Evolutionary conservation across 2,329 filamentous ascomycete genomes (phyloP).

Genomic region (Colletotrichum sp.): DNA sequence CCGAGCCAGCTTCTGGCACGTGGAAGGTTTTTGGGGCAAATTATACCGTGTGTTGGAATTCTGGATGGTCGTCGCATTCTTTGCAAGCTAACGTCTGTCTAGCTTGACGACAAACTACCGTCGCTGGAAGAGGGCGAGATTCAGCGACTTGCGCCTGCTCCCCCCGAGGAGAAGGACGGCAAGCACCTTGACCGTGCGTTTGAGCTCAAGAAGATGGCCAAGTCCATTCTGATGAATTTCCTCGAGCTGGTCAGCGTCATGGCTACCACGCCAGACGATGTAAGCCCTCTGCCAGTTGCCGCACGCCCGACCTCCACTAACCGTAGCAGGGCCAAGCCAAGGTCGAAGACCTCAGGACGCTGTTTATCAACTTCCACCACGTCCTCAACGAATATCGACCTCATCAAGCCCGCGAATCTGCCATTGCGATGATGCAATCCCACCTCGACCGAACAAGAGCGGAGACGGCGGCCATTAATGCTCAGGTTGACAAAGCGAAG

Average conservation of each 20-base stretch:
- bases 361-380: conserved; percentile 92
- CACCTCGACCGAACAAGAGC: conserved; percentile 74
- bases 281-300: conserved; percentile 29
- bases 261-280: conserved; percentile 65
- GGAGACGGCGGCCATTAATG: conserved; percentile 74
- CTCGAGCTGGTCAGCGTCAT: conserved; percentile 81
- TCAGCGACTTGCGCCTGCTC: conserved; percentile 45
- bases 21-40: conserved; percentile 78
- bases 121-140: conserved; percentile 75
- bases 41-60: conserved; percentile 53
- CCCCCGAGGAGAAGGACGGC: conserved; percentile 50
- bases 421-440: conserved; percentile 88
- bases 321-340: conserved; percentile 66
- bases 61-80: rapidly evolving
- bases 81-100: background rate
- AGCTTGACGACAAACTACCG: conserved; percentile 67
- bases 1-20: conserved; percentile 71
- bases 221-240: conserved; percentile 87
- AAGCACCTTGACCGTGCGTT: conserved; percentile 68
- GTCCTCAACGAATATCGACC: conserved; percentile 93
- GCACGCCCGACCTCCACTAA: background rate
- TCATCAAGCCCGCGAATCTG: conserved; percentile 87
- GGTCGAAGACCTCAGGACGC: conserved; percentile 76
- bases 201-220: conserved; percentile 78
- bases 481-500: conserved; percentile 74